Evolutionary conservation across 2,329 filamentous ascomycete species (phyloP).

Genomic region (Neofusicoccum parvum): DNA sequence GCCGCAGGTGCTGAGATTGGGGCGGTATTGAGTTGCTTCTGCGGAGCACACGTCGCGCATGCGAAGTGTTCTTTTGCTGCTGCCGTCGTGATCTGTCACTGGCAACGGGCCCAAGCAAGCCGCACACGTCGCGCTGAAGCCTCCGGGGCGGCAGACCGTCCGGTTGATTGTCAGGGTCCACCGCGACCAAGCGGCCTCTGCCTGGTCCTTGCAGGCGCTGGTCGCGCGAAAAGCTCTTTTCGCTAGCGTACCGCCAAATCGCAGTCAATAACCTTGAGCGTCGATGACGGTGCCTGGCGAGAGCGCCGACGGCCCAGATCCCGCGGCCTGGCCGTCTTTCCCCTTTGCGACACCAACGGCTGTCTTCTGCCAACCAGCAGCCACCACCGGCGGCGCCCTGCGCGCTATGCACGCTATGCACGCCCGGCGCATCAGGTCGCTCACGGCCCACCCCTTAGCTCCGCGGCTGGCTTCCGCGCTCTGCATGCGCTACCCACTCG

Average conservation of each 20-base stretch:
- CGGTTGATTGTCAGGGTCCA: constrained; percentile 8
- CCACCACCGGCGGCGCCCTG: neutral
- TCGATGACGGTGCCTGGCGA: neutral
- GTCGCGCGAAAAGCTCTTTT: neutral
- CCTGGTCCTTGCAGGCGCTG: neutral
- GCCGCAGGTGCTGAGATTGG: constrained; percentile 5
- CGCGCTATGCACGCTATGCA: neutral
- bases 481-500: neutral
- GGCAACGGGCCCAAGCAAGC: neutral
- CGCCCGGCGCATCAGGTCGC: neutral
- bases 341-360: neutral
- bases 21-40: constrained; percentile 1
- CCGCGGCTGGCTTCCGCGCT: neutral
- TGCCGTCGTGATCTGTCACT: neutral
- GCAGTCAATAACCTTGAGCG: neutral
- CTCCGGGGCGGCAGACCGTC: neutral
- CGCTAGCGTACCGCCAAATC: constrained; percentile 3
- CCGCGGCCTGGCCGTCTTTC: neutral
- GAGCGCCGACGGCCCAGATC: neutral
- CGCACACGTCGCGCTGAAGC: neutral
- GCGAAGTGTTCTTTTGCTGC: neutral
- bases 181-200: neutral
- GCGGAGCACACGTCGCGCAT: neutral
- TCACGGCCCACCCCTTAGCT: constrained; percentile 7
- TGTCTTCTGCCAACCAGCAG: neutral